A percentile compares a stretch with the other conserved stretches of the same genome.
These are phyloP conservation scores for Saposhnikovia divaricata DNA, from an alignment of 129 eudicot genomes.

Conservation along the genomic window DNA sequence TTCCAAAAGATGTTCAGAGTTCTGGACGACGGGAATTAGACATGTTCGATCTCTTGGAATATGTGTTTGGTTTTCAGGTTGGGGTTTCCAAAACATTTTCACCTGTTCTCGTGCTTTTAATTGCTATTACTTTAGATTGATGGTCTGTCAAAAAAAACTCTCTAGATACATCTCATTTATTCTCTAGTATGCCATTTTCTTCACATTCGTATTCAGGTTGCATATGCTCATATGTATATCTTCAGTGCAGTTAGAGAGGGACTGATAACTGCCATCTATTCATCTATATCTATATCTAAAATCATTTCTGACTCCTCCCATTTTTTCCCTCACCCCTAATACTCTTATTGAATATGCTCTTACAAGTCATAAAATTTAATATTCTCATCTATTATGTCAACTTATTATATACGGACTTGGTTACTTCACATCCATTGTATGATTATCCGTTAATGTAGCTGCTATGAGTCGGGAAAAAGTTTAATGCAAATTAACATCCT, in stretches of 20 bases:
- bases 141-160: background rate
- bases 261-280: background rate
- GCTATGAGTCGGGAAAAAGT: background rate
- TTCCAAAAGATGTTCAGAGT: constrained; percentile 60
- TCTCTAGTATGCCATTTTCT: background rate
- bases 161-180: background rate
- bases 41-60: constrained; percentile 95
- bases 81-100: constrained; percentile 6
- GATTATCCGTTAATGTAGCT: background rate
- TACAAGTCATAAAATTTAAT: background rate
- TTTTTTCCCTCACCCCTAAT: background rate
- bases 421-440: background rate
- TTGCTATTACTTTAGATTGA: background rate
- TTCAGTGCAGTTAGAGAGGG: background rate
- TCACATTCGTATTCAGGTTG: background rate
- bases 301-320: background rate
- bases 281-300: background rate
- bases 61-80: constrained; percentile 98
- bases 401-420: background rate
- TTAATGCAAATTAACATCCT: background rate
- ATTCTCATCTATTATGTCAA: background rate
- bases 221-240: background rate
- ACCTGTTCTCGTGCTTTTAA: background rate
- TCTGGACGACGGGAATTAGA: constrained; percentile 63
- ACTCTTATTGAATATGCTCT: background rate